Evolutionary conservation across 805 yeast genomes (phyloP).

Genomic region (Candida michaelii): DNA sequence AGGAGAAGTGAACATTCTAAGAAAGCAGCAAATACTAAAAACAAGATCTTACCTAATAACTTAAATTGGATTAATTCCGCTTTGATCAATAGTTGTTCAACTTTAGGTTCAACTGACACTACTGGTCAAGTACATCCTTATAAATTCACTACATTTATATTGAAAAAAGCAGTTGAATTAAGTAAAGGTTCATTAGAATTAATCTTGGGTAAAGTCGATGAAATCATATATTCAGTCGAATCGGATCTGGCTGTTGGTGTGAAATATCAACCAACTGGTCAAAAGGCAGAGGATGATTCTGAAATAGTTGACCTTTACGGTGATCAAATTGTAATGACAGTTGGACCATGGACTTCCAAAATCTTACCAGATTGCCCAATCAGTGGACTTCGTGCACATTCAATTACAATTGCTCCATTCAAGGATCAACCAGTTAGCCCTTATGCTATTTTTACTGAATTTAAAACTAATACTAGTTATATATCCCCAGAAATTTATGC

Average conservation of each 20-base stretch:
- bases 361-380: conserved; percentile 92
- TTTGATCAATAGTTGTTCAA: conserved; percentile 69
- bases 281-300: conserved; percentile 24
- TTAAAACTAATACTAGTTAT: conserved; percentile 67
- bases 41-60: conserved; percentile 49
- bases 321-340: conserved; percentile 78
- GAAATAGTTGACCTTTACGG: conserved; percentile 50
- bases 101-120: conserved; percentile 78
- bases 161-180: conserved; percentile 72
- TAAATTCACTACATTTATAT: conserved; percentile 81
- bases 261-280: conserved; percentile 52
- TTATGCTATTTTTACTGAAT: conserved; percentile 90
- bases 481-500: conserved; percentile 95
- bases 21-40: not conserved
- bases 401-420: conserved; percentile 85
- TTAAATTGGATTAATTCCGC: conserved; percentile 75
- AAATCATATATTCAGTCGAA: conserved; percentile 59
- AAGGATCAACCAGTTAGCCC: conserved; percentile 75
- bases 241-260: conserved; percentile 73
- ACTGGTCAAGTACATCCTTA: conserved; percentile 98
- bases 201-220: conserved; percentile 79
- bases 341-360: conserved; percentile 97
- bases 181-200: conserved; percentile 76
- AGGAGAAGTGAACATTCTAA: conserved; percentile 22
- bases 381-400: conserved; percentile 91